Percentiles rank a stretch among this genome's conserved stretches.
Evolutionary conservation across 129 eudicot species (phyloP).

Genomic region (Artemisia tridentata): DNA sequence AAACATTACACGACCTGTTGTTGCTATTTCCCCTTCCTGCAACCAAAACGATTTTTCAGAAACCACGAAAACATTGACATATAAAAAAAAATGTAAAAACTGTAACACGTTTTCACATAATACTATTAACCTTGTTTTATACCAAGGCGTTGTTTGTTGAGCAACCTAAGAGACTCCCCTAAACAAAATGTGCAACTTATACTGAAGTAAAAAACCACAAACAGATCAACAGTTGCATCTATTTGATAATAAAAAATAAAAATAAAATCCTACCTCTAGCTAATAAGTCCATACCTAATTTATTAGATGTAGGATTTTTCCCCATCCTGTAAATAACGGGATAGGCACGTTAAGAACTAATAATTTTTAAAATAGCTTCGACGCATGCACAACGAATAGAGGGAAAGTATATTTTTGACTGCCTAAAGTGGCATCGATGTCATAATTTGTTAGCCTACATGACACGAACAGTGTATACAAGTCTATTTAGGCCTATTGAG

Average conservation of each 20-base stretch:
- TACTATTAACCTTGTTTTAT: neutral
- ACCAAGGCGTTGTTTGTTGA: neutral
- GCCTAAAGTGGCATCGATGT: neutral
- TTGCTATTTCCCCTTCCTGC: slow-evolving; percentile 83
- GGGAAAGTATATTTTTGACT: too few species aligned
- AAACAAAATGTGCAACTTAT: neutral
- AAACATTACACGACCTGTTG: slow-evolving; percentile 53
- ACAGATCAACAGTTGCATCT: slow-evolving; percentile 6
- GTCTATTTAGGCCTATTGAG: neutral
- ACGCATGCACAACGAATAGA: too few species aligned
- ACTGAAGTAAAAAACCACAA: neutral
- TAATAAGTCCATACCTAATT: too few species aligned
- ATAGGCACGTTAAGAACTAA: too few species aligned
- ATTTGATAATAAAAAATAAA: slow-evolving; percentile 1
- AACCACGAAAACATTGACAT: slow-evolving; percentile 2
- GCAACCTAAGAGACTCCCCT: neutral
- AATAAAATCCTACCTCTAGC: too few species aligned
- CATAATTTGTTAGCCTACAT: neutral
- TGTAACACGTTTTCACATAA: neutral
- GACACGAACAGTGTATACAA: neutral
- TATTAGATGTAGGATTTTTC: too few species aligned
- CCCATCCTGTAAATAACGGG: too few species aligned
- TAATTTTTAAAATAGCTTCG: too few species aligned
- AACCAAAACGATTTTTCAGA: slow-evolving; percentile 16
- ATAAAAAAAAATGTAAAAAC: neutral